Conservation (phyloP, 164 flowering plant genomes). For the Vitis rupestris region DNA sequence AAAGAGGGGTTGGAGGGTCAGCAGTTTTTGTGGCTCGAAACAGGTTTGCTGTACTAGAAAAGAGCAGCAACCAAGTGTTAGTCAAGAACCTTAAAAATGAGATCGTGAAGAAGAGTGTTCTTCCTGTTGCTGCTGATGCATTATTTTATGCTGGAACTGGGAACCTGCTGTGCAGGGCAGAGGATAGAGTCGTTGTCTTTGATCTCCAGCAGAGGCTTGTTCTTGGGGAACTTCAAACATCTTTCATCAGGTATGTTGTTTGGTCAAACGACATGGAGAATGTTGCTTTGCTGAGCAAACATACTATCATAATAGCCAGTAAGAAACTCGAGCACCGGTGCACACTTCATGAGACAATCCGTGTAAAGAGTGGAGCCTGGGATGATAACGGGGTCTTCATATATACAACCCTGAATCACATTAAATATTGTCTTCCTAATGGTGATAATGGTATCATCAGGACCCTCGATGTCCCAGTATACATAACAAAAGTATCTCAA, state of each 20-base stretch:
- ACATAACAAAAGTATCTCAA: slow-evolving; percentile 70
- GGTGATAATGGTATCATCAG: slow-evolving; percentile 59
- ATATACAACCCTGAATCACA: slow-evolving; percentile 80
- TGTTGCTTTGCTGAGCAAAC: slow-evolving; percentile 91
- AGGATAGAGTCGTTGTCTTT: slow-evolving; percentile 80
- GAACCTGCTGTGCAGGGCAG: slow-evolving; percentile 73
- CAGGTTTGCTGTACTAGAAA: slow-evolving; percentile 88
- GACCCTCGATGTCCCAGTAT: slow-evolving; percentile 59
- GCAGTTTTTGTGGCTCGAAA: slow-evolving; percentile 85
- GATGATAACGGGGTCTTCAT: slow-evolving; percentile 90
- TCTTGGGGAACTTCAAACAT: slow-evolving; percentile 85
- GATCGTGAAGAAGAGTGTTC: slow-evolving; percentile 61
- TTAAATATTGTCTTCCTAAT: slow-evolving; percentile 89
- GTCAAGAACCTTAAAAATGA: slow-evolving; percentile 86
- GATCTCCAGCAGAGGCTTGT: slow-evolving; percentile 85
- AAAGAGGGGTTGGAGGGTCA: slow-evolving; percentile 76
- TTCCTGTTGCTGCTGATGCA: slow-evolving; percentile 72
- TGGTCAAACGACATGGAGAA: slow-evolving; percentile 95
- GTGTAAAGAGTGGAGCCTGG: slow-evolving; percentile 93
- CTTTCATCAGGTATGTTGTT: slow-evolving; percentile 74
- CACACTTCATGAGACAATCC: slow-evolving; percentile 91
- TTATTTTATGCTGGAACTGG: slow-evolving; percentile 94
- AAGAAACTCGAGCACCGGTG: slow-evolving; percentile 84
- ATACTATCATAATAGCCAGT: slow-evolving; percentile 78
- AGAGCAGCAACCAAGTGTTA: slow-evolving; percentile 71